Evolutionary conservation across 2,329 filamentous ascomycete species (phyloP).

Genomic region (Phaeosphaeriaceae sp.): DNA sequence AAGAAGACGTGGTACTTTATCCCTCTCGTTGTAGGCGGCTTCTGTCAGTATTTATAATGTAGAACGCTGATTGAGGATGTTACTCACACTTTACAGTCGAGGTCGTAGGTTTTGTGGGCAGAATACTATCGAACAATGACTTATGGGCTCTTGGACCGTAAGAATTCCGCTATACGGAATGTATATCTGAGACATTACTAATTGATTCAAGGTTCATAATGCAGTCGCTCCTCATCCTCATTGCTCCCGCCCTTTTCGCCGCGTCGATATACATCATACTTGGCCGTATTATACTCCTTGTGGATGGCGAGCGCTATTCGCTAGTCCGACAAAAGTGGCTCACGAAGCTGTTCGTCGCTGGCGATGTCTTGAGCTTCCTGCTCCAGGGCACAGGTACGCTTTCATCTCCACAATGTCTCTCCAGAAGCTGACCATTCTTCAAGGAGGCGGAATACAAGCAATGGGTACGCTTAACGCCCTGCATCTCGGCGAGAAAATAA

Average conservation of each 20-base stretch:
- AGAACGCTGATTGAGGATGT: too few relatives aligned
- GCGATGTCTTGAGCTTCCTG: slow-evolving; percentile 56
- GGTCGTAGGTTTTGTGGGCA: slow-evolving; percentile 59
- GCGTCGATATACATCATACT: slow-evolving; percentile 60
- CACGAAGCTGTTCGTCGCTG: slow-evolving; percentile 56
- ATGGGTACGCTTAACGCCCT: slow-evolving; percentile 9
- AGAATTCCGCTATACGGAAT: too few relatives aligned
- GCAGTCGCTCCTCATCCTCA: slow-evolving; percentile 53
- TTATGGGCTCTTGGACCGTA: slow-evolving; percentile 48
- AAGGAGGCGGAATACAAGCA: slow-evolving; percentile 28
- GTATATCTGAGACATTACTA: too few relatives aligned
- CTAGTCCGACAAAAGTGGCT: slow-evolving; percentile 51
- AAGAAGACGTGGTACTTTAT: slow-evolving; percentile 60
- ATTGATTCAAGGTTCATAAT: too few relatives aligned
- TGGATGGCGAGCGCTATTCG: slow-evolving; percentile 49
- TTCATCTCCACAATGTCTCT: not conserved
- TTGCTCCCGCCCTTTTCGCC: slow-evolving; percentile 57
- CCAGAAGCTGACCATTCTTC: slow-evolving; percentile 1
- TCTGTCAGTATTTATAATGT: slow-evolving; percentile 50
- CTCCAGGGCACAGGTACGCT: slow-evolving; percentile 43
- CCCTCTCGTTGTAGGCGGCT: slow-evolving; percentile 58
- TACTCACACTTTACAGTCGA: slow-evolving; percentile 51
- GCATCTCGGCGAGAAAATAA: slow-evolving; percentile 26
- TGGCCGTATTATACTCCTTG: slow-evolving; percentile 52
- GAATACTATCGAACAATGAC: slow-evolving; percentile 48